phyloP scores from a whole-genome alignment of 129 eudicot species.

The Flaveria sonorensis region DNA sequence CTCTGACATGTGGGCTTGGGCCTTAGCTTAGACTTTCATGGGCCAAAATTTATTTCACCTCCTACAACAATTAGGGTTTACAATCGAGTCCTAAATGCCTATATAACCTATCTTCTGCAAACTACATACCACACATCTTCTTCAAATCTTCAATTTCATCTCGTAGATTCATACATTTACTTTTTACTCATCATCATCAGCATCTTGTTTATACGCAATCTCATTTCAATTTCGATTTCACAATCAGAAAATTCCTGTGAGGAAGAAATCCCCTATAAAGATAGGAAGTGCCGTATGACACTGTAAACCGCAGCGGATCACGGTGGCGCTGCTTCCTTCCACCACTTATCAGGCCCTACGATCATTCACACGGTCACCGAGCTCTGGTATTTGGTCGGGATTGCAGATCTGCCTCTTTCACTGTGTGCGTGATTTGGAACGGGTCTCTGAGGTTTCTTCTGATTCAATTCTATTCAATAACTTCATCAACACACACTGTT shows the following conservation, averaged over 20 bases:
- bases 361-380: constrained; percentile 13
- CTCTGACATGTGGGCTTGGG: too few relatives aligned
- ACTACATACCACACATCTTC: too few relatives aligned
- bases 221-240: not conserved
- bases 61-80: too few relatives aligned
- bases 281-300: constrained; percentile 99
- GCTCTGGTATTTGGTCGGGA: not conserved
- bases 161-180: too few relatives aligned
- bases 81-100: too few relatives aligned
- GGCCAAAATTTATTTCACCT: too few relatives aligned
- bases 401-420: too few relatives aligned
- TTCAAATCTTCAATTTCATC: too few relatives aligned
- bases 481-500: not conserved
- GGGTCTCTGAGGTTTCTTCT: constrained; percentile 76
- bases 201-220: not conserved
- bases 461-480: not conserved
- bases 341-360: not conserved
- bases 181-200: too few relatives aligned
- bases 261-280: constrained; percentile 65
- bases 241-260: constrained; percentile 43
- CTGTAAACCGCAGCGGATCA: constrained; percentile 49
- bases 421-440: constrained; percentile 88
- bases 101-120: too few relatives aligned
- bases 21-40: too few relatives aligned
- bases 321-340: constrained; percentile 25